phyloP scores from a whole-genome alignment of 306 rosid species.

The Abrus precatorius region DNA sequence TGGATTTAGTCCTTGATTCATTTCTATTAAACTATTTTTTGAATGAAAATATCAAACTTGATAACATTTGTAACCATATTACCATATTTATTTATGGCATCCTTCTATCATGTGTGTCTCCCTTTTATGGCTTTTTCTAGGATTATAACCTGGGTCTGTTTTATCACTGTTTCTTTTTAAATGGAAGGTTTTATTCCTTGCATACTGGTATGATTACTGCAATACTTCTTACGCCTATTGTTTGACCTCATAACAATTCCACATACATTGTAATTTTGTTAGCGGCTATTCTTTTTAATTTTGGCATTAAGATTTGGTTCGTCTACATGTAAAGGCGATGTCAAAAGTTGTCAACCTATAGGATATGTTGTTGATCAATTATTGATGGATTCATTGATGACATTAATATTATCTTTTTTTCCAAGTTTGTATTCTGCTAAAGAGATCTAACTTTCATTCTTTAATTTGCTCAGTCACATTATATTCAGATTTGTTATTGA shows the following conservation, averaged over 20 bases:
- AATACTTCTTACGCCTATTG: background rate
- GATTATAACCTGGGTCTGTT: background rate
- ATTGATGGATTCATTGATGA: background rate
- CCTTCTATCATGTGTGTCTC: constrained; percentile 24
- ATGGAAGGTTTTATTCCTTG: background rate
- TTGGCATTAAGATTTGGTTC: constrained; percentile 32
- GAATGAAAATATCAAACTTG: constrained; percentile 20
- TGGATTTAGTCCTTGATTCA: constrained; percentile 32
- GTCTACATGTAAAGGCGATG: constrained; percentile 2
- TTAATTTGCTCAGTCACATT: background rate
- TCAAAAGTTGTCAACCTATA: background rate
- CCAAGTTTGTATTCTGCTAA: background rate
- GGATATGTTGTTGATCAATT: constrained; percentile 25
- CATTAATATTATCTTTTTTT: background rate
- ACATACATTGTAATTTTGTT: background rate
- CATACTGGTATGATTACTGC: constrained; percentile 18
- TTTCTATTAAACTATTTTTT: background rate
- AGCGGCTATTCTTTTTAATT: background rate
- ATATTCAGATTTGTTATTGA: constrained; percentile 22
- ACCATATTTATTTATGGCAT: background rate
- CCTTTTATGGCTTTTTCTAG: constrained; percentile 25
- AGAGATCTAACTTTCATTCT: background rate
- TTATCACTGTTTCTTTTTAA: too few species aligned
- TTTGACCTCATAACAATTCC: constrained; percentile 5
- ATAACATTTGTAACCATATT: background rate